Evolutionary conservation across 441 rosid genomes (phyloP).

Genomic region (Metrosideros polymorpha): DNA sequence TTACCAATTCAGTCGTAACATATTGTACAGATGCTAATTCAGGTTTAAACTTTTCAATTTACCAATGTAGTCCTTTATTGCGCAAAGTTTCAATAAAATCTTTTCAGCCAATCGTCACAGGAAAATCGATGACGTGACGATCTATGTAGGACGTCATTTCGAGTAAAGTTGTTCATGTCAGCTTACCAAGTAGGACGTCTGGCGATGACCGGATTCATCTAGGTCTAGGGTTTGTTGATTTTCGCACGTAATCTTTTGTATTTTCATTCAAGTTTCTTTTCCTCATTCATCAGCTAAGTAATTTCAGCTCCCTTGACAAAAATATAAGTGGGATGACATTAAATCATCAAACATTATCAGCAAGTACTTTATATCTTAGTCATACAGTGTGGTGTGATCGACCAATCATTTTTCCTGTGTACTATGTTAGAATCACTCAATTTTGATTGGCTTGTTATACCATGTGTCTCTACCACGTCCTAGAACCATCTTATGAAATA

Average conservation of each 20-base stretch:
- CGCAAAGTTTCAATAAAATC: rapidly evolving
- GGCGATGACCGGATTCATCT: background rate
- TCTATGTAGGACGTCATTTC: rapidly evolving
- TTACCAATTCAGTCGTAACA: too few species aligned
- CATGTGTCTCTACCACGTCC: background rate
- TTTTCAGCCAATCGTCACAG: rapidly evolving
- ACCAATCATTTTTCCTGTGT: rapidly evolving
- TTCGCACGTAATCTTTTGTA: rapidly evolving
- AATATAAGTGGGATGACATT: background rate
- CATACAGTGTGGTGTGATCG: background rate
- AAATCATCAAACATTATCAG: too few species aligned
- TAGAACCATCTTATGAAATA: background rate
- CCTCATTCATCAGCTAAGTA: background rate
- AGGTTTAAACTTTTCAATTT: too few species aligned
- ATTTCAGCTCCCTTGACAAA: background rate
- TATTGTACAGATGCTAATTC: too few species aligned
- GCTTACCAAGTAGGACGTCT: rapidly evolving
- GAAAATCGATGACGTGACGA: background rate
- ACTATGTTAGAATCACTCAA: background rate
- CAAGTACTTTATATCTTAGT: background rate
- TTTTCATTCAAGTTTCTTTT: background rate
- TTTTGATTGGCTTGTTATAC: background rate
- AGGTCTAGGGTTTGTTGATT: background rate
- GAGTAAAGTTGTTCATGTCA: background rate
- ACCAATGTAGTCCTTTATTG: too few species aligned